A percentile compares a stretch with the other conserved stretches of the same genome.
These are phyloP conservation scores for Pseudohalonectria lignicola DNA, from an alignment of 2,329 filamentous ascomycete genomes.

Conservation along the genomic window DNA sequence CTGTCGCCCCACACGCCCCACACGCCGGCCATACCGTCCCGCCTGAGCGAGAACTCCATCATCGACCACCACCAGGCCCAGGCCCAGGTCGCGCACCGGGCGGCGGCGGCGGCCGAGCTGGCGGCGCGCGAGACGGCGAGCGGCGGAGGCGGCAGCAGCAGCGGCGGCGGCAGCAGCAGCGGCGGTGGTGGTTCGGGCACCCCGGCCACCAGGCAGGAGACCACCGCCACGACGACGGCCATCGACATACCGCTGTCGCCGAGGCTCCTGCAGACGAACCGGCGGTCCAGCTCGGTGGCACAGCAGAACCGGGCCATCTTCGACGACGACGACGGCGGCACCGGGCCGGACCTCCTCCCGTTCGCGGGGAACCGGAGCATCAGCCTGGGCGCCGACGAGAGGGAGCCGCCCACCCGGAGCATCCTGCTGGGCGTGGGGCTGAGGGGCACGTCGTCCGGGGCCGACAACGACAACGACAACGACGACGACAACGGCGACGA, in stretches of 20 bases:
- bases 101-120: conserved; percentile 5
- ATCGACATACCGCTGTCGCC: conserved; percentile 68
- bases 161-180: conserved; percentile 11
- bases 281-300: conserved; percentile 60
- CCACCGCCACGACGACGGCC: conserved; percentile 41
- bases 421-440: conserved; percentile 40
- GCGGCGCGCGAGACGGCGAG: neutral
- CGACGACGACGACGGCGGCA: conserved; percentile 41
- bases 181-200: neutral
- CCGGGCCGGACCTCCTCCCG: conserved; percentile 37
- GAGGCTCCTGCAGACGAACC: conserved; percentile 37
- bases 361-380: conserved; percentile 54
- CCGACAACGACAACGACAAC: no score
- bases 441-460: neutral
- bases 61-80: conserved; percentile 54
- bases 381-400: conserved; percentile 54
- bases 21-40: conserved; percentile 84
- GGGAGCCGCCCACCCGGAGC: conserved; percentile 54
- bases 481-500: neutral
- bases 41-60: conserved; percentile 85
- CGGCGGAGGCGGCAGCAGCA: conserved; percentile 11
- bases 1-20: conserved; percentile 86
- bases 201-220: conserved; percentile 23
- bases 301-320: conserved; percentile 45
- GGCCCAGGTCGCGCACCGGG: conserved; percentile 14